These are phyloP conservation scores for Psilocybe azurescens DNA, from an alignment of 768 basidiomycete genomes.

Conservation along the genomic window DNA sequence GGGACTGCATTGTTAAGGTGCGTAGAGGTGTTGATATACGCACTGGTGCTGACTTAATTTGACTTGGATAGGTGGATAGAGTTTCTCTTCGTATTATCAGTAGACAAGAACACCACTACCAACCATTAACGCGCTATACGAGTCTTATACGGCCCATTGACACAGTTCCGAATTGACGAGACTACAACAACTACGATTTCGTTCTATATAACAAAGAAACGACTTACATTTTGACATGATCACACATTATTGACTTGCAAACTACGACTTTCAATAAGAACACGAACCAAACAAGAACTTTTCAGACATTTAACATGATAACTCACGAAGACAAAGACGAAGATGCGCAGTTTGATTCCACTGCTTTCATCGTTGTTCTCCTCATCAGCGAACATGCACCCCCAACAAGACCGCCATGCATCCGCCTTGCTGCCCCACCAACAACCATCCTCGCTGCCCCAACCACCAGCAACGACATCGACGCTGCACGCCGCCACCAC, in stretches of 20 bases:
- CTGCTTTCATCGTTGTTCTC: not conserved
- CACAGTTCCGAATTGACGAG: conserved; percentile 1
- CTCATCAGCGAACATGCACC: not conserved
- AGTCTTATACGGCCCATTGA: conserved; percentile 6
- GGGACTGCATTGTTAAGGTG: too few relatives aligned
- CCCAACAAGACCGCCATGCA: not conserved
- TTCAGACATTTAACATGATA: not conserved
- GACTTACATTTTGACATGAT: not conserved
- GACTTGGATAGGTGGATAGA: not conserved
- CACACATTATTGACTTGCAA: not conserved
- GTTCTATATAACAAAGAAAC: not conserved
- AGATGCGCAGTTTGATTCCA: conserved; percentile 6
- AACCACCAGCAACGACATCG: not conserved
- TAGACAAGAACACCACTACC: not conserved
- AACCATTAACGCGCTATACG: conserved; percentile 3
- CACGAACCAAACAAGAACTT: not conserved
- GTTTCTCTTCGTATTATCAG: not conserved
- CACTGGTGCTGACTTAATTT: too few relatives aligned
- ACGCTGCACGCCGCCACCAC: not conserved
- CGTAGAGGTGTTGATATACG: too few relatives aligned
- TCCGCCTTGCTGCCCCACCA: not conserved
- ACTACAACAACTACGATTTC: not conserved
- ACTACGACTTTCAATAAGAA: conserved; percentile 1
- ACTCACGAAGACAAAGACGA: not conserved
- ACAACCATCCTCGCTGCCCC: not conserved